Evolutionary conservation across 2,329 filamentous ascomycete genomes (phyloP).

Genomic region (Microsporum audouinii): DNA sequence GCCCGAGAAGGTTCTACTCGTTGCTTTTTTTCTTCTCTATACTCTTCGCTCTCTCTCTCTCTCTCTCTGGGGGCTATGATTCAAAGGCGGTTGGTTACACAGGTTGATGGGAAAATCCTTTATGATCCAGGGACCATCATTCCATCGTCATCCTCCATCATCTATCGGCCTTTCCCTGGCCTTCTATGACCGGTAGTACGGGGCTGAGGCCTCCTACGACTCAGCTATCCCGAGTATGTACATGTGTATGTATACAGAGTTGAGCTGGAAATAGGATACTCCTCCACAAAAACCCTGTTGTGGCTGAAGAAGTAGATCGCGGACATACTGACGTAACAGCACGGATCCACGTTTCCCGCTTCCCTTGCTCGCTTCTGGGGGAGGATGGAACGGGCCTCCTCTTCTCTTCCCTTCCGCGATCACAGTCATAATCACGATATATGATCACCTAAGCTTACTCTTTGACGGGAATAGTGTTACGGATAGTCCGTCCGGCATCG

Average conservation of each 20-base stretch:
- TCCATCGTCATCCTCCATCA: background rate
- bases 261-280: background rate
- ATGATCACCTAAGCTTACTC: background rate
- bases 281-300: background rate
- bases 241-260: background rate
- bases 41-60: background rate
- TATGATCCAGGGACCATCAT: constrained; percentile 1
- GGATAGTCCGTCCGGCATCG: background rate
- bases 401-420: background rate
- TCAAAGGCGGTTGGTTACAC: background rate
- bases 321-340: background rate
- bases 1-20: background rate
- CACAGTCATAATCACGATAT: background rate
- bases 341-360: background rate
- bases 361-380: background rate
- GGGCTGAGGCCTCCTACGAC: background rate
- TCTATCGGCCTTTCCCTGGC: background rate
- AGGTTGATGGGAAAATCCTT: background rate
- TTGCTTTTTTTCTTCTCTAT: background rate
- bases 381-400: background rate
- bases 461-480: background rate
- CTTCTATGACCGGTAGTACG: background rate
- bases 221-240: background rate
- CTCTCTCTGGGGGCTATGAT: background rate
- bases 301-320: background rate